Base-by-base conservation (phyloP, 2,329 filamentous ascomycete genomes). In the Fusarium decemcellulare region DNA sequence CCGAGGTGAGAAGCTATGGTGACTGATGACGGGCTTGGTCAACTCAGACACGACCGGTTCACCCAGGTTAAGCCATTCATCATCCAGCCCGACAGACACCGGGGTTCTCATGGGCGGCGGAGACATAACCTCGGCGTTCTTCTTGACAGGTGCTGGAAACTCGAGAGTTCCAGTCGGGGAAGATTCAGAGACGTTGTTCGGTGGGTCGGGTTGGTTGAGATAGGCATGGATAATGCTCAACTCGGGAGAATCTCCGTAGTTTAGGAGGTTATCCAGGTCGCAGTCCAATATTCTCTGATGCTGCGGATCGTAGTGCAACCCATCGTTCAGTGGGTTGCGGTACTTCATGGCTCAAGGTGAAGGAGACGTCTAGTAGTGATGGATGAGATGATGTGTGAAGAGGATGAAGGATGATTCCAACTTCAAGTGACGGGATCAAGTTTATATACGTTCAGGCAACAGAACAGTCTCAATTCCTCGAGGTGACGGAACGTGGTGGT, bases 391-490 rank as follows among this genome's bases (percentile, higher is more conserved):
- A 32, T 4, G 34, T 36, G 12, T 9, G 27, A 2, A 6, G 18
- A 7, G 16, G 9, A 15, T 34, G 54, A 34, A 39, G 46, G 50
- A 7, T 23, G 34, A 16, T 39, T 14, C 2, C 18, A 32, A 8
- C 7, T 12, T 14, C n/a, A 34, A 29, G 15, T 53, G 8, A 43
- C n/a, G 36, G 23, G 30, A 10, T 12, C 2, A n/a, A 8, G 0
- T 57, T 63, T 54, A 62, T 63, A 63, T 50, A 18, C 6, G 8
- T 15, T 18, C 10, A 5, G 23, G 32, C 47, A 23, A 18, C 23
- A 36, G 34, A 10, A 36, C 23, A 52, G 18, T 52, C 2, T 37
- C 9, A 12, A 2, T 37, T 37, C 15, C 6, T 37, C 34, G 34
- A 37, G 34, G 34, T 15, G 11, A 37, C 34, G 34, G 34, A 37